Conservation (phyloP, 305 asterid genomes). For the Fraxinus greggii region DNA sequence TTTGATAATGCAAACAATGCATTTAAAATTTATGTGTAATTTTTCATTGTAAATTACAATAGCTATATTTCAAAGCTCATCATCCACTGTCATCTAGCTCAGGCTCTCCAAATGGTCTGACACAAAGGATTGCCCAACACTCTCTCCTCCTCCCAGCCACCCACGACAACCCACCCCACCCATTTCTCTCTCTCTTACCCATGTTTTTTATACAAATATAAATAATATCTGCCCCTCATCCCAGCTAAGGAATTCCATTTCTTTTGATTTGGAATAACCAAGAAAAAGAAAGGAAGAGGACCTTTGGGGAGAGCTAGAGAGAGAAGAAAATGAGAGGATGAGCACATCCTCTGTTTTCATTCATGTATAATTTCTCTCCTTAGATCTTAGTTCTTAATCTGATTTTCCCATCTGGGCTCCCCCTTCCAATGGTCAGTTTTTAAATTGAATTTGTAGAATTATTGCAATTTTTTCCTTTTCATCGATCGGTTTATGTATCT, state of each 20-base stretch:
- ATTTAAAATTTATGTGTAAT: background rate
- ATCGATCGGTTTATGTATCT: constrained; percentile 33
- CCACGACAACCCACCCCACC: constrained; percentile 11
- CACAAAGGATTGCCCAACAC: constrained; percentile 36
- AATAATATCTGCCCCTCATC: constrained; percentile 28
- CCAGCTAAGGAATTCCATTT: constrained; percentile 41
- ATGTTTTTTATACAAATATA: constrained; percentile 14
- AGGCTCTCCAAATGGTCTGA: constrained; percentile 25
- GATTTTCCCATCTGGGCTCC: constrained; percentile 39
- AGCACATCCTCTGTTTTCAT: constrained; percentile 47
- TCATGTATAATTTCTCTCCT: constrained; percentile 34
- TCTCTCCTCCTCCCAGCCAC: background rate
- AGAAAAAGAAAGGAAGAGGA: constrained; percentile 44
- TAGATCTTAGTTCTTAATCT: constrained; percentile 48
- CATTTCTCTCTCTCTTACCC: constrained; percentile 5
- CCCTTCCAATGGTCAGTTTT: constrained; percentile 42
- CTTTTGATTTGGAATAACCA: constrained; percentile 44
- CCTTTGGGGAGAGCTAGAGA: background rate
- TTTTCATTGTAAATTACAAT: background rate
- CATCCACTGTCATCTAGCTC: constrained; percentile 26
- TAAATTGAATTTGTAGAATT: background rate
- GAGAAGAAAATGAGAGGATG: constrained; percentile 56
- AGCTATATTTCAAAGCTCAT: constrained; percentile 22
- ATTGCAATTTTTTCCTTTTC: background rate
- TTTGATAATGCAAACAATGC: background rate